These are phyloP conservation scores for Cunninghamia lanceolata DNA, from an alignment of 75 land plant genomes.

Conservation along the genomic window DNA sequence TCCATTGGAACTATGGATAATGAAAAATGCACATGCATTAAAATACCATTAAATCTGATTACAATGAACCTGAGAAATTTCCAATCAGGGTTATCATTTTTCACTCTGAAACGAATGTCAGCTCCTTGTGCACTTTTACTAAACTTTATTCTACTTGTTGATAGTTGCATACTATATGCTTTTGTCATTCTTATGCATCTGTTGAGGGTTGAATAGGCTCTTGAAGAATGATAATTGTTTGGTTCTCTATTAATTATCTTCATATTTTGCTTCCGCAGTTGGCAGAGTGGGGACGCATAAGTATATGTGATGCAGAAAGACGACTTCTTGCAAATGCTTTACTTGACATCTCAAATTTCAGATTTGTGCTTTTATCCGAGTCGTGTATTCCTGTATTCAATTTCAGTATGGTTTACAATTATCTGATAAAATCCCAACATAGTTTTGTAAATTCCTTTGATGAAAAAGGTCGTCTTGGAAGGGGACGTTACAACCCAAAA, in stretches of 20 bases:
- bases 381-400: constrained; percentile 58
- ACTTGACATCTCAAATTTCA: constrained; percentile 59
- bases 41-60: not conserved
- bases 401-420: constrained; percentile 49
- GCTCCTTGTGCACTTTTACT: not conserved
- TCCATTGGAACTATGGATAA: not conserved
- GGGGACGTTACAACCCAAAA: constrained; percentile 54
- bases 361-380: constrained; percentile 70
- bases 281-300: constrained; percentile 67
- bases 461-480: constrained; percentile 57
- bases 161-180: not conserved
- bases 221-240: not conserved
- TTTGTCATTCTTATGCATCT: not conserved
- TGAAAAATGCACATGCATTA: not conserved
- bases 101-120: not conserved
- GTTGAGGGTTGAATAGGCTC: not conserved
- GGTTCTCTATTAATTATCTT: not conserved
- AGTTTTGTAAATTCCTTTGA: constrained; percentile 68
- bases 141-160: not conserved
- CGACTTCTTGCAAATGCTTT: constrained; percentile 72
- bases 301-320: constrained; percentile 79
- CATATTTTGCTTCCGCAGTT: constrained; percentile 21
- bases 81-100: not conserved
- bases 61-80: not conserved
- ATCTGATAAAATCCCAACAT: constrained; percentile 42